Evolutionary conservation across 768 basidiomycete species (phyloP), one percentile per base, ranked within the genome.

Genomic region (Boletus coccyginus): DNA sequence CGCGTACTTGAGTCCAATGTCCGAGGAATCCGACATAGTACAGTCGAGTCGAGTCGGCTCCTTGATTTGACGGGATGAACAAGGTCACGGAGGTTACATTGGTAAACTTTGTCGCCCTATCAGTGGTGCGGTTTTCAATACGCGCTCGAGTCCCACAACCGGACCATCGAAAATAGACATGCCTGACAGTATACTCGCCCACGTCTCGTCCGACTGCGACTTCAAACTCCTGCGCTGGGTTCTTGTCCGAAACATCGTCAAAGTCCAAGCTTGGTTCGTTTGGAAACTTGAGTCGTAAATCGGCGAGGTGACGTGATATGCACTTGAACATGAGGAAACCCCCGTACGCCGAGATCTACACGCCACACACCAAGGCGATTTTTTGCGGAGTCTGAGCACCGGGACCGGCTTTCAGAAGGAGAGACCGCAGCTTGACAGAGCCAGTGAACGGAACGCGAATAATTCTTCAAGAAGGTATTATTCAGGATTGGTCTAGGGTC

Each of bases 21-120:
- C 94, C 94, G 17, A 92, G 75, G 66, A 96, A 87, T 14, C 94
- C 93, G 27, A 96, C 67, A 65, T 94, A 96, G 65, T 91, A 95
- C 11, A 96, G 74, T 29, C 85, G 79, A 0, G 82, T 84, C 0
- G 82, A 83, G 14, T 92, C 88, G 12, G 88, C 90, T 33, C 91
- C 92, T 67, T 88, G 90, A 3, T 87, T 83, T 2, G 80, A 78
- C 3, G 93, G 92, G 64, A 96, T 83, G 69, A 88, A 94, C 9
- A 96, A 65, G 2, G 92, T 89, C n/a, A 97, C 66, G 9, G 84
- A 87, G 6, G 89, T 87, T 2, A 94, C 72, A 50, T 90, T 90
- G 8, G 87, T 83, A 69, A 96, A 97, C 68, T 93, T 95, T 7
- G 91, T 84, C 9, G 90, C 81, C 74, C 94, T 96, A 53, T 24